Evolutionary conservation across 2,329 filamentous ascomycete genomes (phyloP).

Genomic region (Penicillium sclerotiorum): DNA sequence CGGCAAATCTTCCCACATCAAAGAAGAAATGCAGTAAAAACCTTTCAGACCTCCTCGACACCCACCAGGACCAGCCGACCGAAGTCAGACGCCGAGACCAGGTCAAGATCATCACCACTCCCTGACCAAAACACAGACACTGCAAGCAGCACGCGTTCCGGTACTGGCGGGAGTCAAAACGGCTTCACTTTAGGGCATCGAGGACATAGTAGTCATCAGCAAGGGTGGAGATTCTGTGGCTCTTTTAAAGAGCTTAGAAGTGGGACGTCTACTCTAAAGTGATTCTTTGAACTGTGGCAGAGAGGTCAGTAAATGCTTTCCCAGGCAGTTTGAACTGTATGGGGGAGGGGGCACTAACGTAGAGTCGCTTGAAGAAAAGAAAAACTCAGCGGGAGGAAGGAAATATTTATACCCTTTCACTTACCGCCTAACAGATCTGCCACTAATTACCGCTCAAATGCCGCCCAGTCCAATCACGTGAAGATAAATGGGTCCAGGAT

Average conservation of each 20-base stretch:
- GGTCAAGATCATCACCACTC: constrained; percentile 95
- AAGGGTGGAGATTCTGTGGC: constrained; percentile 91
- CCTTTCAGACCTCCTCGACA: constrained; percentile 90
- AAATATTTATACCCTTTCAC: too few relatives aligned
- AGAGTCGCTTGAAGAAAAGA: constrained; percentile 48
- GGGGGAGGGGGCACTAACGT: constrained; percentile 38
- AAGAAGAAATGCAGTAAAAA: constrained; percentile 20
- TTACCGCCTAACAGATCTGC: too few relatives aligned
- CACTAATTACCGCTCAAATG: too few relatives aligned
- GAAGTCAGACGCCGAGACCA: constrained; percentile 70
- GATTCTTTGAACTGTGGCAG: constrained; percentile 68
- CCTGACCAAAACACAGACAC: constrained; percentile 63
- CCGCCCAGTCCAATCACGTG: too few relatives aligned
- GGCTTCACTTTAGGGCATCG: constrained; percentile 86
- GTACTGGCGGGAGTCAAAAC: constrained; percentile 55
- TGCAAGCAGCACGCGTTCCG: constrained; percentile 36
- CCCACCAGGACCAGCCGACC: constrained; percentile 78
- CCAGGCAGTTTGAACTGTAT: constrained; percentile 18
- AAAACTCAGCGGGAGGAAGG: constrained; percentile 29
- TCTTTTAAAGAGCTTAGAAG: constrained; percentile 89
- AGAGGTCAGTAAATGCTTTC: constrained; percentile 6
- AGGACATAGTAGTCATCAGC: constrained; percentile 87
- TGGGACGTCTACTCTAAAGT: constrained; percentile 96
- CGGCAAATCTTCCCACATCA: background rate
- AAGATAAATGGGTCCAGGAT: too few relatives aligned